Base-by-base conservation (phyloP, 129 eudicot genomes). In the Arctium lappa region DNA sequence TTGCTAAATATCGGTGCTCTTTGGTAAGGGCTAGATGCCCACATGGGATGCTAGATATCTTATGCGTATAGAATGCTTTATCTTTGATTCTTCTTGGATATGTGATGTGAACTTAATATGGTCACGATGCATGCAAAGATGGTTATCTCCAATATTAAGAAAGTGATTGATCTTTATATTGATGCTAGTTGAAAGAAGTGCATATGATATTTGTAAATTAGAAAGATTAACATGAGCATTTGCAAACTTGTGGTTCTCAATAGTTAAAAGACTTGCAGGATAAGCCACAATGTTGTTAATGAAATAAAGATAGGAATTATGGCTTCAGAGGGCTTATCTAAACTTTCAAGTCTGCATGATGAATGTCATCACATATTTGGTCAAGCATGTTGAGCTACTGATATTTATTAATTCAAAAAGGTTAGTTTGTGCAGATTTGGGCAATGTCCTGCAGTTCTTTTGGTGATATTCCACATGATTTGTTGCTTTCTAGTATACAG, bases 361-460 rank as follows among this genome's bases (percentile, higher is more conserved):
- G 10, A 22, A 8, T 44, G 48, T 33, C 4, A 46, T 44, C 22
- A 32, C 56, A 34, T 80, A 27, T 72, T 56, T 73, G 42, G 33
- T 62, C 38, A 81, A n/a, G 65, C 80, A 74, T 74, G 11, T 31
- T 37, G 75, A 74, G 65, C 68, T 40, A 81, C 73, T 62, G 46
- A 40, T 40, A 74, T 65, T 75, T 29, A 66, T 75, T 22, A 37
- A 69, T 82, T 32, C 36, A 75, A 48, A 9, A 50, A 22, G 22
- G 33, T 83, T 72, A 84, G 50, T 73, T 80, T 76, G 69, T 73
- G 81, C 91, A 92, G 98, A 89, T 89, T 86, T 91, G 94, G 97
- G 92, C 93, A 70, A 70, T 76, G n/a, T 86, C 93, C 9, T 85
- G 80, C 53, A 79, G 86, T 73, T 82, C 88, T 44, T 92, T 89